These are phyloP conservation scores for Vigna unguiculata DNA, from an alignment of 306 rosid species.

Conservation along the genomic window DNA sequence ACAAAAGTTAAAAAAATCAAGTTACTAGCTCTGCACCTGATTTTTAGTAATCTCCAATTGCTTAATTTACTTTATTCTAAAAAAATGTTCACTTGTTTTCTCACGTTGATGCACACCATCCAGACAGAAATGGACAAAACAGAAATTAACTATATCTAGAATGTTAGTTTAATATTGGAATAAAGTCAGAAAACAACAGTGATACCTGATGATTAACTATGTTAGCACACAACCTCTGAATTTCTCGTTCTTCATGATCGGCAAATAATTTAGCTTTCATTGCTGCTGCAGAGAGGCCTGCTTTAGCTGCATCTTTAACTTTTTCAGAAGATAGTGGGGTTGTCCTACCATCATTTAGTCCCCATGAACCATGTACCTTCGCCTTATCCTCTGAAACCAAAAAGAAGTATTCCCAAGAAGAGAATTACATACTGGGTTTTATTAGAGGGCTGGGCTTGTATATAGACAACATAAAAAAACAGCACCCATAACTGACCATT, in stretches of 20 bases:
- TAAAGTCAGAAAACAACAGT: slow-evolving; percentile 22
- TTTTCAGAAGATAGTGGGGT: slow-evolving; percentile 71
- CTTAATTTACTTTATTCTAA: slow-evolving; percentile 30
- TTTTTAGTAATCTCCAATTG: slow-evolving; percentile 38
- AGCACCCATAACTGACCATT: slow-evolving; percentile 63
- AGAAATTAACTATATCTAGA: slow-evolving; percentile 22
- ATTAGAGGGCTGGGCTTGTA: slow-evolving; percentile 21
- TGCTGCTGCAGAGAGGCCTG: slow-evolving; percentile 97
- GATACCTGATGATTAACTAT: slow-evolving; percentile 93
- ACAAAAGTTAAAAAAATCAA: slow-evolving; percentile 38
- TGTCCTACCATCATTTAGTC: slow-evolving; percentile 65
- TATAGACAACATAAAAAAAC: slow-evolving; percentile 22
- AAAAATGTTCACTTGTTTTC: not conserved
- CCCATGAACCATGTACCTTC: slow-evolving; percentile 61
- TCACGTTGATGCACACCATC: slow-evolving; percentile 15
- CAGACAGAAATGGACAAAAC: slow-evolving; percentile 20
- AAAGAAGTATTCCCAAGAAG: slow-evolving; percentile 32
- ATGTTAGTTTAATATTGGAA: slow-evolving; percentile 19
- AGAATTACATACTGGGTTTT: slow-evolving; percentile 34
- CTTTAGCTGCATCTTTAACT: slow-evolving; percentile 90
- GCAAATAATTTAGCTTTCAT: slow-evolving; percentile 96
- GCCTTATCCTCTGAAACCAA: slow-evolving; percentile 71
- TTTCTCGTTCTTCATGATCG: slow-evolving; percentile 99
- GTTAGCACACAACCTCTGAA: slow-evolving; percentile 96
- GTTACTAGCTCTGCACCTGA: slow-evolving; percentile 32